A percentile compares a stretch with the other conserved stretches of the same genome.
Evolutionary conservation across 495 filamentous ascomycete species (phyloP).

Genomic region (Aspergillus bertholletiae): DNA sequence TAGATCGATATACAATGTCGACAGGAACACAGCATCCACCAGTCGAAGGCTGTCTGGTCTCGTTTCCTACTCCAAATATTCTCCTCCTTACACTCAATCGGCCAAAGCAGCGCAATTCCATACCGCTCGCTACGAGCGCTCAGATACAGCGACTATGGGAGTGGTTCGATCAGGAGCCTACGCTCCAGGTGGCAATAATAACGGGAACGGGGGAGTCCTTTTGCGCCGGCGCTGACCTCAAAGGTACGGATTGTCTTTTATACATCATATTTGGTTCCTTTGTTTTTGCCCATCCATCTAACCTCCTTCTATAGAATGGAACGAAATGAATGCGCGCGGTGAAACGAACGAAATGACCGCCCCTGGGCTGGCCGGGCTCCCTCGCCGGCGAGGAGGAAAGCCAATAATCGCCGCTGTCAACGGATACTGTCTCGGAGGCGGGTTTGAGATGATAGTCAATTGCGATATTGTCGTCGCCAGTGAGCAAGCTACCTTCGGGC

Average conservation of each 20-base stretch:
- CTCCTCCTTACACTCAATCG: constrained; percentile 43
- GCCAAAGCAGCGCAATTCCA: constrained; percentile 45
- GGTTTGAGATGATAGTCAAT: constrained; percentile 69
- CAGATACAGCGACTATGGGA: constrained; percentile 49
- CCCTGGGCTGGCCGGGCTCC: constrained; percentile 52
- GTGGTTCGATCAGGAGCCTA: constrained; percentile 50
- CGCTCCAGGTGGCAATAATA: constrained; percentile 50
- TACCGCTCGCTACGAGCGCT: constrained; percentile 42
- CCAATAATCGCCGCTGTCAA: constrained; percentile 75
- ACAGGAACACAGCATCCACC: constrained; percentile 13
- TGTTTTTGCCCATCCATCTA: background rate
- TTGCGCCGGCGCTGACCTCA: constrained; percentile 55
- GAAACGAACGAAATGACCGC: constrained; percentile 42
- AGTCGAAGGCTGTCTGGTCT: constrained; percentile 28
- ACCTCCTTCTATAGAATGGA: constrained; percentile 31
- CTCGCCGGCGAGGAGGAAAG: constrained; percentile 45
- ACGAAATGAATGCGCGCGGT: constrained; percentile 30
- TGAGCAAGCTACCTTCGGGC: constrained; percentile 49
- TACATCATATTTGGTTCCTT: no score
- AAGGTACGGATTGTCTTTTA: constrained; percentile 20
- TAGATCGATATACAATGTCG: constrained; percentile 10
- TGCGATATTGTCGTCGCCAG: constrained; percentile 66
- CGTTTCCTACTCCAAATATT: constrained; percentile 40
- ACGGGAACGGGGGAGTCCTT: constrained; percentile 55
- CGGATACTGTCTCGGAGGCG: constrained; percentile 72